These are phyloP conservation scores for Fusarium caatingaense DNA, from an alignment of 2,329 filamentous ascomycete species.

Conservation along the genomic window DNA sequence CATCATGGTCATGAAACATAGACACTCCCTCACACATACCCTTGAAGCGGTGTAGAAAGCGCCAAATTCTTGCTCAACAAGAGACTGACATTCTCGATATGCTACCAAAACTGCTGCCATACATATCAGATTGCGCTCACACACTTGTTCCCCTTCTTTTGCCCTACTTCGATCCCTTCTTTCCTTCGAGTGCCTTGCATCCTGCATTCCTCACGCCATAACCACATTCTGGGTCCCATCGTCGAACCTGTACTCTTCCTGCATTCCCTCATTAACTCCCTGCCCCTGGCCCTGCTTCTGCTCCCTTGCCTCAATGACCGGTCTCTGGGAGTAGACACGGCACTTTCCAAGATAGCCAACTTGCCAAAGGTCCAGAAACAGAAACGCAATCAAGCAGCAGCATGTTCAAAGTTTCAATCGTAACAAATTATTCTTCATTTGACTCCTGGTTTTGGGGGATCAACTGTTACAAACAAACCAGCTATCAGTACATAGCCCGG, in stretches of 20 bases:
- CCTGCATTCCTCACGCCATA: slow-evolving; percentile 26
- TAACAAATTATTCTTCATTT: slow-evolving; percentile 24
- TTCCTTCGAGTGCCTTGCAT: slow-evolving; percentile 14
- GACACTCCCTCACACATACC: neutral
- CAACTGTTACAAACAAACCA: slow-evolving; percentile 23
- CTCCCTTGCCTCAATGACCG: slow-evolving; percentile 1
- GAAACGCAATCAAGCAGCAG: neutral
- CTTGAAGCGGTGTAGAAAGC: slow-evolving; percentile 19
- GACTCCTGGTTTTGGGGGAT: slow-evolving; percentile 18
- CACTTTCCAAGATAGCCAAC: neutral
- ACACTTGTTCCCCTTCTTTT: neutral
- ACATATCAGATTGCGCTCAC: neutral
- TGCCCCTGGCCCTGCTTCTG: slow-evolving; percentile 1
- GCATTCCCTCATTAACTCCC: neutral
- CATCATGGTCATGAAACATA: neutral
- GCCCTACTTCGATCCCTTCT: slow-evolving; percentile 5
- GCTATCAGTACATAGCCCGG: slow-evolving; percentile 33
- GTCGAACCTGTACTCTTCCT: neutral
- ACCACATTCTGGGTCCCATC: neutral
- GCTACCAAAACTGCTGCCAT: neutral
- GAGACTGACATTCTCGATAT: neutral
- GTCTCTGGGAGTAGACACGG: neutral
- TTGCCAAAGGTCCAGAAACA: neutral
- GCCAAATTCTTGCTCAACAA: neutral
- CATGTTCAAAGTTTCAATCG: neutral